Evolutionary conservation across 352 stramenopile species (phyloP).

Genomic region (Pythium chondricola): DNA sequence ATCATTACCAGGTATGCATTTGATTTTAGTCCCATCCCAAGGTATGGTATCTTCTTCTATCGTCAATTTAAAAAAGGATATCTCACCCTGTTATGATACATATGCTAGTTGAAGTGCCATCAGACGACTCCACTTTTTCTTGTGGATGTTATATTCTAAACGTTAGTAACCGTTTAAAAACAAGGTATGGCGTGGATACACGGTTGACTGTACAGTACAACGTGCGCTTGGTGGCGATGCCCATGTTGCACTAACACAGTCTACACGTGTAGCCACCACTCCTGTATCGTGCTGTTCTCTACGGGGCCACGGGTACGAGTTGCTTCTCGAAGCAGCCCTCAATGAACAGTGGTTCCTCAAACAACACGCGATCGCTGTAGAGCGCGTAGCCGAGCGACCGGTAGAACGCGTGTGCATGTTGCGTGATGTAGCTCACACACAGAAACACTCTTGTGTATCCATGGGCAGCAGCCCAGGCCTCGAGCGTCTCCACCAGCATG

Average conservation of each 20-base stretch:
- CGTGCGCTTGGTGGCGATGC: too few species aligned
- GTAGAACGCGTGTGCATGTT: constrained; percentile 18
- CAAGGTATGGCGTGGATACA: too few species aligned
- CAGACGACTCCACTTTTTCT: background rate
- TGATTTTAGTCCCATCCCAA: too few species aligned
- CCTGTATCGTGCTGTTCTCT: background rate
- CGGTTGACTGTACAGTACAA: too few species aligned
- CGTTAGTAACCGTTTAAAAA: too few species aligned
- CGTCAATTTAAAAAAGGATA: too few species aligned
- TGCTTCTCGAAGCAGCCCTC: constrained; percentile 15
- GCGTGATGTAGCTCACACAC: constrained; percentile 23
- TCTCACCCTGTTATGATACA: too few species aligned
- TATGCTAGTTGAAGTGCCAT: background rate
- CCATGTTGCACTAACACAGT: background rate
- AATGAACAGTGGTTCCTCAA: constrained; percentile 1
- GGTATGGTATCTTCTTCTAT: too few species aligned
- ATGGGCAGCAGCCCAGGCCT: constrained; percentile 26
- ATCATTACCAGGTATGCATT: too few species aligned
- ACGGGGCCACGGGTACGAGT: background rate
- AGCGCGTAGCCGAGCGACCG: constrained; percentile 10
- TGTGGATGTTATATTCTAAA: background rate
- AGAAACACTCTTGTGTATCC: constrained; percentile 27
- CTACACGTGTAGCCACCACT: too few species aligned
- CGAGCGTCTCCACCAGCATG: constrained; percentile 27
- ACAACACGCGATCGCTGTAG: constrained; percentile 6